phyloP scores from a whole-genome alignment of 2,329 filamentous ascomycete species.

The Didymella keratinophila region DNA sequence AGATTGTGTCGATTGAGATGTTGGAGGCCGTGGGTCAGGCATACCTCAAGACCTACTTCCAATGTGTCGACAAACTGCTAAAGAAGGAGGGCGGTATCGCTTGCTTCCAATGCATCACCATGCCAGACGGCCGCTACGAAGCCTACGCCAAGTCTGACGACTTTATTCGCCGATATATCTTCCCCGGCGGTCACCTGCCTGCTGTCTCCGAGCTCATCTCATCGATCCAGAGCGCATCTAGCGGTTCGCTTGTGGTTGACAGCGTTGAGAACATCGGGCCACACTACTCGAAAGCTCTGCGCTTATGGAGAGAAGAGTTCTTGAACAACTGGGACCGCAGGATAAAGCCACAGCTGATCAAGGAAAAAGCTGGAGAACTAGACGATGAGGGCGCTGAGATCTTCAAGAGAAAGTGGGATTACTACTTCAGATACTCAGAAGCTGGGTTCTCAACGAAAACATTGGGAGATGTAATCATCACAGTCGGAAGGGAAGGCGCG shows the following conservation, averaged over 20 bases:
- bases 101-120: conserved; percentile 80
- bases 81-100: conserved; percentile 72
- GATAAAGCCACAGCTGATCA: conserved; percentile 67
- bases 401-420: conserved; percentile 77
- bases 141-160: conserved; percentile 72
- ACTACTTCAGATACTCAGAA: conserved; percentile 80
- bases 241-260: conserved; percentile 70
- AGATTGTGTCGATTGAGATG: conserved; percentile 80
- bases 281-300: conserved; percentile 74
- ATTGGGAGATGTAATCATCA: conserved; percentile 76
- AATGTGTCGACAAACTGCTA: conserved; percentile 67
- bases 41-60: conserved; percentile 73
- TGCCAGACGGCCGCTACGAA: conserved; percentile 72
- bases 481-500: conserved; percentile 70
- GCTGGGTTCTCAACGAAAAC: conserved; percentile 76
- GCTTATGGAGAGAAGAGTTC: conserved; percentile 74
- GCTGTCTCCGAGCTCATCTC: conserved; percentile 71
- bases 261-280: conserved; percentile 75
- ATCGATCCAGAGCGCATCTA: conserved; percentile 68
- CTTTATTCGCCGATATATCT: conserved; percentile 80
- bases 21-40: conserved; percentile 75
- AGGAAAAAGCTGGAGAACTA: conserved; percentile 67
- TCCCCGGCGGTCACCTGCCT: conserved; percentile 77
- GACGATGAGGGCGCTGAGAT: conserved; percentile 70
- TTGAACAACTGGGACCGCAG: conserved; percentile 66